These are phyloP conservation scores for Hordeum pubiflorum DNA, from an alignment of 202 grass and related monocot species.

Conservation along the genomic window DNA sequence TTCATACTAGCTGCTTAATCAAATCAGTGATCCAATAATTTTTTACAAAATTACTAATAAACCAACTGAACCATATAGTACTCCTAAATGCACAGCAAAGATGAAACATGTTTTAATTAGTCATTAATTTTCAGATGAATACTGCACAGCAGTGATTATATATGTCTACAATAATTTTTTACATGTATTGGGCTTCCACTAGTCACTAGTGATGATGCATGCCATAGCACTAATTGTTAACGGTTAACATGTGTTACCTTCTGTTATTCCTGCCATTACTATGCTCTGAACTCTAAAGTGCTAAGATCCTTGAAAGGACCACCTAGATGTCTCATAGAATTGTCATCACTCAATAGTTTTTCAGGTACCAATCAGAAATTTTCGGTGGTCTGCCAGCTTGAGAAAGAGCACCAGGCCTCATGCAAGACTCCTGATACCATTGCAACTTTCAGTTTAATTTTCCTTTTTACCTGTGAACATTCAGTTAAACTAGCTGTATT, in stretches of 20 bases:
- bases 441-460: neutral
- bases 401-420: neutral
- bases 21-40: neutral
- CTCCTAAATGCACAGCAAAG: neutral
- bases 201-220: neutral
- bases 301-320: neutral
- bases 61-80: neutral
- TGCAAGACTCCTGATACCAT: neutral
- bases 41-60: neutral
- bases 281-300: neutral
- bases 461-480: no score
- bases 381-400: no score
- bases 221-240: neutral
- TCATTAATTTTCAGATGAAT: neutral
- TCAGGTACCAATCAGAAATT: neutral
- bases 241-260: neutral
- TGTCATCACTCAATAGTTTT: neutral
- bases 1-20: neutral
- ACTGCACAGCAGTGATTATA: neutral
- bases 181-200: neutral
- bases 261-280: neutral
- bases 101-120: neutral
- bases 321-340: neutral
- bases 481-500: neutral
- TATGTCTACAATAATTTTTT: neutral